These are phyloP conservation scores for Aspergillus asperescens DNA, from an alignment of 495 filamentous ascomycete genomes.

Conservation along the genomic window DNA sequence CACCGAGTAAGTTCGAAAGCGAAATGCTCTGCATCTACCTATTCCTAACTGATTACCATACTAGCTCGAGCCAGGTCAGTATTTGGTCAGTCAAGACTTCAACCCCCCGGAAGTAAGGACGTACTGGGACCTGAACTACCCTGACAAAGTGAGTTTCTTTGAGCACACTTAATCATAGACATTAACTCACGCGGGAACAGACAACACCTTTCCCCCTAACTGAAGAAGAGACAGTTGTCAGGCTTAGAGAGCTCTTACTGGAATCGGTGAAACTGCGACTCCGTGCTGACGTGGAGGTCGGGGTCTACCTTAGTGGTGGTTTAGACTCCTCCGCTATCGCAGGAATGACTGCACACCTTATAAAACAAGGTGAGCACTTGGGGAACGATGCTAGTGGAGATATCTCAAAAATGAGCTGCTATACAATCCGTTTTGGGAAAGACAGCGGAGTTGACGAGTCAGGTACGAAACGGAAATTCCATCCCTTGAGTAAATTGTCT, in stretches of 20 bases:
- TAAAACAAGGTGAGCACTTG: slow-evolving; percentile 33
- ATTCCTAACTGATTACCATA: slow-evolving; percentile 18
- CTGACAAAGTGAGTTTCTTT: slow-evolving; percentile 35
- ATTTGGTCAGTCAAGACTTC: slow-evolving; percentile 19
- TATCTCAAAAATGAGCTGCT: slow-evolving; percentile 34
- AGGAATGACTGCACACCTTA: slow-evolving; percentile 47
- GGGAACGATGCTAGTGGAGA: slow-evolving; percentile 28
- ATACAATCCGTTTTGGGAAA: slow-evolving; percentile 45
- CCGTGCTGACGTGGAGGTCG: slow-evolving; percentile 49
- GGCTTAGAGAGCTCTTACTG: slow-evolving; percentile 38
- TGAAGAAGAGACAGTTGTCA: slow-evolving; percentile 42
- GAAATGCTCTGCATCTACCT: slow-evolving; percentile 17
- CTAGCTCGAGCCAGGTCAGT: slow-evolving; percentile 20
- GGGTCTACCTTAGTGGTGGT: slow-evolving; percentile 49
- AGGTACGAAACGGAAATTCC: slow-evolving; percentile 15
- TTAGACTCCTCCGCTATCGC: slow-evolving; percentile 49
- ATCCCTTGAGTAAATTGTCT: background rate
- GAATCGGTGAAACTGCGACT: slow-evolving; percentile 45
- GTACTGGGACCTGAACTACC: slow-evolving; percentile 48
- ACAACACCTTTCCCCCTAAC: slow-evolving; percentile 23
- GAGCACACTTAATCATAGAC: background rate
- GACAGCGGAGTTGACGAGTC: slow-evolving; percentile 44
- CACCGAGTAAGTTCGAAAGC: slow-evolving; percentile 21
- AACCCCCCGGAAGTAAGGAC: slow-evolving; percentile 24
- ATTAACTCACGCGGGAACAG: background rate